These are phyloP conservation scores for Ceratobasidium sp. DNA, from an alignment of 1,284 basidiomycete species.

Conservation along the genomic window DNA sequence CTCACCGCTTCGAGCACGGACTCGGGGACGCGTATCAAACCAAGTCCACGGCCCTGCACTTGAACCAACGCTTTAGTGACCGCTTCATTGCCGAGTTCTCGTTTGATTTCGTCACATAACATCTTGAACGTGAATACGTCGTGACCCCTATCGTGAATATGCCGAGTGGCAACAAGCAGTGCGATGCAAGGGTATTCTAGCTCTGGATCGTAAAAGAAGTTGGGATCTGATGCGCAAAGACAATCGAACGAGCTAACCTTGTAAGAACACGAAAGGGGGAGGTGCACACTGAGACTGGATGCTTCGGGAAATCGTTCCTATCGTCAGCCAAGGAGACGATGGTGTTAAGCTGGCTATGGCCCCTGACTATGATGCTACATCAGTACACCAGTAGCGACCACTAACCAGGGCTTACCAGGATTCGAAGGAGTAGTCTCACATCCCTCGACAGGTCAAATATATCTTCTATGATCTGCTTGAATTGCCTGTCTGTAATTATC, in stretches of 20 bases:
- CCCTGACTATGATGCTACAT: conserved; percentile 54
- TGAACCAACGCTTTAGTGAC: conserved; percentile 40
- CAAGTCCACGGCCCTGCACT: conserved; percentile 41
- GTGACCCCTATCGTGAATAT: conserved; percentile 68
- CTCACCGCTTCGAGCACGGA: conserved; percentile 44
- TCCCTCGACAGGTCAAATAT: conserved; percentile 42
- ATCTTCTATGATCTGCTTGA: conserved; percentile 20
- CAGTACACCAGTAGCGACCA: neutral
- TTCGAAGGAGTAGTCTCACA: conserved; percentile 39
- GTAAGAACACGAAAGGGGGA: conserved; percentile 57
- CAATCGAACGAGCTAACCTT: conserved; percentile 53
- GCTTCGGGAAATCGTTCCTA: conserved; percentile 51
- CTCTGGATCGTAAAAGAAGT: conserved; percentile 52
- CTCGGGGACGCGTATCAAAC: conserved; percentile 41
- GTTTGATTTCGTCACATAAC: conserved; percentile 66
- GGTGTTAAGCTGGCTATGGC: conserved; percentile 58
- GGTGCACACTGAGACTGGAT: conserved; percentile 59
- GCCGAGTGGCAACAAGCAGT: conserved; percentile 71
- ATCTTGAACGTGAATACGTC: conserved; percentile 76
- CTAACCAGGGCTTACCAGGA: conserved; percentile 31
- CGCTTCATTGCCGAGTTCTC: conserved; percentile 39
- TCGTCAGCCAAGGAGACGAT: conserved; percentile 60
- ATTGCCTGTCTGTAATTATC: conserved; percentile 19
- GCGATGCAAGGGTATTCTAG: conserved; percentile 74
- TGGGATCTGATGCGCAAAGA: neutral